Percentiles rank a stretch among this genome's conserved stretches.
These are phyloP conservation scores for Helichrysum umbraculigerum DNA, from an alignment of 129 eudicot species.

Conservation along the genomic window DNA sequence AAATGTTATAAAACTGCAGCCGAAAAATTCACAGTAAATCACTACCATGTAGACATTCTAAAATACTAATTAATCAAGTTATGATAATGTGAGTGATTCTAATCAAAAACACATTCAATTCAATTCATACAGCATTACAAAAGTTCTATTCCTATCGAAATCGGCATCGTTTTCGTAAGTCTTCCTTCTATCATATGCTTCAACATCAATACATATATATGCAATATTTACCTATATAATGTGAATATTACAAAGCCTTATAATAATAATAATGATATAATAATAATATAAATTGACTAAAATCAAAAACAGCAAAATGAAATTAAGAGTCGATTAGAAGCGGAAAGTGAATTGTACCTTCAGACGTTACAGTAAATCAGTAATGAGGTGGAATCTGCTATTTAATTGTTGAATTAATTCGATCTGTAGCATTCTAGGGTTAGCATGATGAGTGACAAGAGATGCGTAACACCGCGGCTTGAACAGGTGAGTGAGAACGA, in stretches of 20 bases:
- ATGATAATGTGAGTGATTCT: background rate
- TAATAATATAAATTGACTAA: too few relatives aligned
- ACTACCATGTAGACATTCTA: background rate
- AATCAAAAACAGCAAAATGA: too few relatives aligned
- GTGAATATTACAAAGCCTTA: too few relatives aligned
- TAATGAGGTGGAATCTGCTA: background rate
- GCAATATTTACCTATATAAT: too few relatives aligned
- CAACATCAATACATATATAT: too few relatives aligned
- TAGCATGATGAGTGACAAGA: background rate
- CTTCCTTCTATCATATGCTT: background rate
- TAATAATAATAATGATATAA: too few relatives aligned
- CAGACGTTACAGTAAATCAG: background rate
- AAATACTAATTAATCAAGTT: too few relatives aligned
- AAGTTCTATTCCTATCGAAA: background rate
- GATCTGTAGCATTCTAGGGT: background rate
- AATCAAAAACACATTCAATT: background rate
- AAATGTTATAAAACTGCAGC: background rate
- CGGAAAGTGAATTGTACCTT: background rate
- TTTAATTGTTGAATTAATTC: background rate
- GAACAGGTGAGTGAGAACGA: too few relatives aligned
- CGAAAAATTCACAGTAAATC: background rate
- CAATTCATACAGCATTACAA: background rate
- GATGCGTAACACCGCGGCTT: too few relatives aligned
- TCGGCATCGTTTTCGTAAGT: too few relatives aligned
- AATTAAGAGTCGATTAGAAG: too few relatives aligned